Percentiles rank a stretch among this genome's conserved stretches.
Evolutionary conservation across 352 stramenopile species (phyloP).

Genomic region (Chrysophaeum taylorii): DNA sequence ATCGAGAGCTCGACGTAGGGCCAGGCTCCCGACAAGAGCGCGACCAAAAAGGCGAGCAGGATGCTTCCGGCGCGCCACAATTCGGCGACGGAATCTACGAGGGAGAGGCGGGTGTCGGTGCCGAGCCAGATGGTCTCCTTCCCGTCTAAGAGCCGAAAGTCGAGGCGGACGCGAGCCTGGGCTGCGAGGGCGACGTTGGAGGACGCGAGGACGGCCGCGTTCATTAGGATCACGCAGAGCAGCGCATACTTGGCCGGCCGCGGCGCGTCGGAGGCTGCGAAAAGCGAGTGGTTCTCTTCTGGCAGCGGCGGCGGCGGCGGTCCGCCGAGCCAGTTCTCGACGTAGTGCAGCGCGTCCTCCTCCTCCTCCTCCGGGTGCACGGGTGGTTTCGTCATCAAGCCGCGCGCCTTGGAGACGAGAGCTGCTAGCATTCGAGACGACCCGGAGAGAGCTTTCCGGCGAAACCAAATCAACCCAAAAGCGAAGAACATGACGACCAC

Average conservation of each 20-base stretch:
- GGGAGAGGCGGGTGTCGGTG: too few species aligned
- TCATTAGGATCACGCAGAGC: constrained; percentile 7
- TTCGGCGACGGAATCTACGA: neutral
- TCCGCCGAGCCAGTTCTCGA: too few species aligned
- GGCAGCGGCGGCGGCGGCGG: neutral
- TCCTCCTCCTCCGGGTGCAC: neutral
- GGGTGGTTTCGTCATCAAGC: neutral
- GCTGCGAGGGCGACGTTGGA: constrained; percentile 15
- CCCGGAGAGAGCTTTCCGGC: neutral
- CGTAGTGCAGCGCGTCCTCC: too few species aligned
- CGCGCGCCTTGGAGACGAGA: neutral
- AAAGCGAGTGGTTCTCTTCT: neutral
- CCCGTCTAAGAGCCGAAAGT: neutral
- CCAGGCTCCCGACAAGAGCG: neutral
- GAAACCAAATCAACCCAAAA: neutral
- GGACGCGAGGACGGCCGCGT: constrained; percentile 7
- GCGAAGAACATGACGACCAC: neutral
- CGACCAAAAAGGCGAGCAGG: neutral
- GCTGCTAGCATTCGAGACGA: neutral
- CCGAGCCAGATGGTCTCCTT: neutral
- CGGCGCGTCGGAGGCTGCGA: constrained; percentile 3
- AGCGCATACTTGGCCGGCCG: constrained; percentile 1
- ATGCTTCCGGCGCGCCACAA: neutral
- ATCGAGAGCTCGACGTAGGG: neutral
- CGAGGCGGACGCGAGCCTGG: neutral